phyloP scores from a whole-genome alignment of 495 filamentous ascomycete species.

The Trichoderma gamsii region DNA sequence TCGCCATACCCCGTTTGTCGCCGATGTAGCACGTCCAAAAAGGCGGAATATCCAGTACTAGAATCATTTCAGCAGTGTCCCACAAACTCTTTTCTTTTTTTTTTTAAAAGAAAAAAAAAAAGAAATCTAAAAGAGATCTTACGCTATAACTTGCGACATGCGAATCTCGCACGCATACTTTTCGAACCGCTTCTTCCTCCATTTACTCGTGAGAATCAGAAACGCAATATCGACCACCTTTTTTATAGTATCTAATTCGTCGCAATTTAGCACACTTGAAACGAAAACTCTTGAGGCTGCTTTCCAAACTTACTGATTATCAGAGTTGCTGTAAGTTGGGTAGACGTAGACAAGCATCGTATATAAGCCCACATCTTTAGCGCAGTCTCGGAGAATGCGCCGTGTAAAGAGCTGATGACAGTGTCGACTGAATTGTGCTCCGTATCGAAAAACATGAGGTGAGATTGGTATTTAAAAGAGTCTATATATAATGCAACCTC shows the following conservation, averaged over 20 bases:
- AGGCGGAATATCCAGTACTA: conserved; percentile 56
- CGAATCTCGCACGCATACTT: conserved; percentile 54
- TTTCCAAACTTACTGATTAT: conserved; percentile 50
- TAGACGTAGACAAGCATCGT: conserved; percentile 50
- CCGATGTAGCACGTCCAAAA: conserved; percentile 53
- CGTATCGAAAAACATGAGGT: conserved; percentile 86
- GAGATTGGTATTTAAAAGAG: conserved; percentile 78
- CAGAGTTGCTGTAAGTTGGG: conserved; percentile 47
- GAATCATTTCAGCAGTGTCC: not conserved
- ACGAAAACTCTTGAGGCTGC: not conserved
- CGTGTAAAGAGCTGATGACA: conserved; percentile 67
- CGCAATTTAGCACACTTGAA: conserved; percentile 7
- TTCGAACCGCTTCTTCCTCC: conserved; percentile 38
- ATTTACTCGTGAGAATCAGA: conserved; percentile 56
- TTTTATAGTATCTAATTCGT: conserved; percentile 52
- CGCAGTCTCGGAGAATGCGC: conserved; percentile 67
- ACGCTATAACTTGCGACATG: conserved; percentile 66
- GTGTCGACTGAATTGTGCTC: conserved; percentile 63
- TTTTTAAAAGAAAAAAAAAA: too few relatives aligned
- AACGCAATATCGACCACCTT: conserved; percentile 60
- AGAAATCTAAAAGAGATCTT: too few relatives aligned
- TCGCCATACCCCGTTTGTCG: conserved; percentile 63
- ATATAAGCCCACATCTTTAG: conserved; percentile 81
- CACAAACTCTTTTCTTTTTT: too few relatives aligned
- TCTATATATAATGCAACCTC: conserved; percentile 25